A percentile compares a stretch with the other conserved stretches of the same genome.
Conservation (phyloP, 176 grass and related monocot species). For the Zea luxurians region DNA sequence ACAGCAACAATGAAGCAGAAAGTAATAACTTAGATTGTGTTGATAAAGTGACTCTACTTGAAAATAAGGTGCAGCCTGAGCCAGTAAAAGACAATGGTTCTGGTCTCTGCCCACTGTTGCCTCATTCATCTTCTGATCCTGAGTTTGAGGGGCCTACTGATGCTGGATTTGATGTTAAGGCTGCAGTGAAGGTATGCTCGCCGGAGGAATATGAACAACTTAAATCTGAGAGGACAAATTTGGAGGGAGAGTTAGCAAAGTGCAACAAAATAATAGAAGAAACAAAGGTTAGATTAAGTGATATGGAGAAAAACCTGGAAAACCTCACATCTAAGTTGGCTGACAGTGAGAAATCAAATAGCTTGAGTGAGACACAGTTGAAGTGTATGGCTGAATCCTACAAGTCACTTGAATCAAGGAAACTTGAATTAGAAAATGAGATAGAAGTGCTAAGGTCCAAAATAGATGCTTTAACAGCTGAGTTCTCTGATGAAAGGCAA, state of each 20-base stretch:
- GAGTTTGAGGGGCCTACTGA: constrained; percentile 59
- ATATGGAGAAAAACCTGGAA: constrained; percentile 64
- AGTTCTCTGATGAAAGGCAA: constrained; percentile 75
- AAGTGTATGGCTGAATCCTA: constrained; percentile 98
- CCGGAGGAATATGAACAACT: constrained; percentile 66
- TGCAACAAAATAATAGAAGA: constrained; percentile 71
- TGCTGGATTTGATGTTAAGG: constrained; percentile 50
- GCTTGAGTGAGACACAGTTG: constrained; percentile 90
- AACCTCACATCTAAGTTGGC: constrained; percentile 71
- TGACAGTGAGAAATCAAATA: constrained; percentile 90
- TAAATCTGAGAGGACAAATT: constrained; percentile 64
- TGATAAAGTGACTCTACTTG: constrained; percentile 96
- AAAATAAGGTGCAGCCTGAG: constrained; percentile 83
- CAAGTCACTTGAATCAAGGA: constrained; percentile 77
- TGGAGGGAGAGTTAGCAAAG: constrained; percentile 63
- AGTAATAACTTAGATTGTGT: constrained; percentile 86
- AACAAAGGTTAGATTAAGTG: constrained; percentile 58
- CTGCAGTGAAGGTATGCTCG: constrained; percentile 41
- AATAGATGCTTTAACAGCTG: constrained; percentile 58
- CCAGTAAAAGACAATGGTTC: constrained; percentile 46
- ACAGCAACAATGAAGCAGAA: constrained; percentile 67
- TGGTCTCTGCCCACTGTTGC: constrained; percentile 33
- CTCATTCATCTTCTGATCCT: constrained; percentile 58
- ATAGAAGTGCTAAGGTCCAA: constrained; percentile 51
- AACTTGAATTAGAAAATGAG: constrained; percentile 78